Evolutionary conservation across 441 rosid genomes (phyloP), one percentile per base, ranked within the genome.

Genomic region (Pelargonium fulgidum): DNA sequence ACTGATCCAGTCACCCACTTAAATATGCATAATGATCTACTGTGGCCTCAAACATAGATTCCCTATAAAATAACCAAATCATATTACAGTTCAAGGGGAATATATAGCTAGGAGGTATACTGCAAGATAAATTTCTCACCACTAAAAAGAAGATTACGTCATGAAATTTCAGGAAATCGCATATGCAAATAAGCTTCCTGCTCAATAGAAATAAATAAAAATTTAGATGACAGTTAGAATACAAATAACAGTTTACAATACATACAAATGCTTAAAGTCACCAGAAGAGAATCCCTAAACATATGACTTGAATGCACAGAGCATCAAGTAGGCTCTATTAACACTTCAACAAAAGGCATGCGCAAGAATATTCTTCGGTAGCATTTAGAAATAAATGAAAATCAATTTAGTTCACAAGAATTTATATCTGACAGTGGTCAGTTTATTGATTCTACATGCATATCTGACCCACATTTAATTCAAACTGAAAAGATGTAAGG

Each of bases 111-210:
- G 22, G n/a, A 24, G 16, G 22, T 50, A 26, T 70, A 59, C 52
- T 11, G 22, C 10, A 70, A 41, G 48, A 29, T 8, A 45, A 64
- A 45, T 69, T 39, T 22, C 85, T 85, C 78, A 85, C 89, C 88
- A 13, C n/a, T 66, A 47, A 39, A 72, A 79, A 69, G 50, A 62
- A 67, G 58, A 68, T 56, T 33, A 58, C 70, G 72, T 73, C 64
- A 70, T 67, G 77, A 44, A 66, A 72, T 74, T 81, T 86, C 82
- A 85, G 62, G 89, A 81, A 75, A 82, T 80, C 48, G 86, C 77
- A 78, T 87, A 88, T 1, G 84, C 79, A 72, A 79, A 85, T 63
- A 88, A 56, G 76, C 79, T 85, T 75, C 88, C 92, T 87, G 87
- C 68, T 61, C 20, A 67, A 70, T 69, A 66, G 70, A 54, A 67